Base-by-base conservation (phyloP, 2,329 filamentous ascomycete species). In the Botryotinia calthae region DNA sequence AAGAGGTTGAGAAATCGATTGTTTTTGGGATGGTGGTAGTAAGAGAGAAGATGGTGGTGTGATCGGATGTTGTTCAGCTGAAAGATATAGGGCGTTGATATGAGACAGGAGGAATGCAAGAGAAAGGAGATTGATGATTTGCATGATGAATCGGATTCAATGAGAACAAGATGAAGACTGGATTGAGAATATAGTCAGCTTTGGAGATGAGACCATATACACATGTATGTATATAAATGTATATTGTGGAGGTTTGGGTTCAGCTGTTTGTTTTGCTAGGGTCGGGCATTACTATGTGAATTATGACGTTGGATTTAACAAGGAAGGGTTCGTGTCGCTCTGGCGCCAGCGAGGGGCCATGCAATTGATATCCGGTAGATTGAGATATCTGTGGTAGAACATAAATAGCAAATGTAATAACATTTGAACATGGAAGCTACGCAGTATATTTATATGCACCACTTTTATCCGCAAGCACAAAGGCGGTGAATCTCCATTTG, bases 1-100 rank as follows among this genome's bases (percentile, higher is more conserved):
- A 2, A 56, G 22, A n/a, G 68, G 72, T 51, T 73, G 72, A 22
- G 48, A 42, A 22, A 73, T 22, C 31, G 64, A 12, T 28, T 31
- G 40, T 37, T 16, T 31, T 48, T 1, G 58, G n/a, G 62, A 28
- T 34, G 59, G 31, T 7, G 56, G 37, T 37, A 48, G 48, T 22
- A 22, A 28, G 10, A 31, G 10, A 14, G 69, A 31, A 20, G 69
- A 40, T 34, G n/a, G 59, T 28, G 59, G 44, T 28, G 59, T 12
- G 28, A 69, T 34, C 7, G 66, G 66, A 42, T 69, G n/a, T 61
- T 69, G 66, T 46, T 59, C 37, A 12, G 68, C n/a, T 44, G 9
- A 31, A 44, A 46, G 8, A 31, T 34, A 31, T 7, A 16, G 20
- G 6, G 66, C 25, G 44, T 20, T 51, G 58, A 31, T 16, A 18